Evolutionary conservation across 805 yeast species (phyloP), one percentile per base, ranked within the genome.

Genomic region (Yarrowia sp.): DNA sequence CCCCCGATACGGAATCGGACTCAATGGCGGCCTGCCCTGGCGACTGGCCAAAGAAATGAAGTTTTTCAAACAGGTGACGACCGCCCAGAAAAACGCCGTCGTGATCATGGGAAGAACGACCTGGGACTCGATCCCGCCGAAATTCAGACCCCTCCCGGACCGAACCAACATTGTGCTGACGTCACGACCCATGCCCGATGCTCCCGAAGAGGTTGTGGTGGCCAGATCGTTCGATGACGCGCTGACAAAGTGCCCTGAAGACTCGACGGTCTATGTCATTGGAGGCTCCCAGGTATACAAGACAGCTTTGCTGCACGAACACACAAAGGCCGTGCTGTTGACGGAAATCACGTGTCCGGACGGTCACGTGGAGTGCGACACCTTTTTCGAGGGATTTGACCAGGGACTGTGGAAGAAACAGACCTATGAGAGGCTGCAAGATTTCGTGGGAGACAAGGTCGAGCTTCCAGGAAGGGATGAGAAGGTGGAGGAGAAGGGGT

Each of bases 51-150:
- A 87, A 64, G 99, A 95, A 76, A 91, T 95, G 89, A 86, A 86
- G 74, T 95, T 87, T 75, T 95, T 95, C 80, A 84, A 85, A 70
- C 85, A 86, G 68, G 88, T 91, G 15, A 95, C 99, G 0, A 75
- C 75, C 3, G 77, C 79, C 24, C 53, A 55, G 8, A 75, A 73
- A 30, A 75, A 78, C n/a, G 68, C 69, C 13, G 70, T 75, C 33
- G 98, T 95, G 14, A 83, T 95, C 3, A 95, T 95, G 99, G 99
- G 99, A 14, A 83, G 98, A 69, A 90, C 87, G 74, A 94, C 98
- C 1, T 95, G 98, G 97, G 95, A 92, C 39, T 90, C 97, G 9
- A 93, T 95, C 39, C 98, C 99, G 0, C 70, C 78, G 1, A 87
- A 84, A 75, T 95, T 92, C 78, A 81, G 97, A 70, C 99, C 99